These are phyloP conservation scores for Trichoderma orchidacearum DNA, from an alignment of 495 filamentous ascomycete genomes.

Conservation along the genomic window DNA sequence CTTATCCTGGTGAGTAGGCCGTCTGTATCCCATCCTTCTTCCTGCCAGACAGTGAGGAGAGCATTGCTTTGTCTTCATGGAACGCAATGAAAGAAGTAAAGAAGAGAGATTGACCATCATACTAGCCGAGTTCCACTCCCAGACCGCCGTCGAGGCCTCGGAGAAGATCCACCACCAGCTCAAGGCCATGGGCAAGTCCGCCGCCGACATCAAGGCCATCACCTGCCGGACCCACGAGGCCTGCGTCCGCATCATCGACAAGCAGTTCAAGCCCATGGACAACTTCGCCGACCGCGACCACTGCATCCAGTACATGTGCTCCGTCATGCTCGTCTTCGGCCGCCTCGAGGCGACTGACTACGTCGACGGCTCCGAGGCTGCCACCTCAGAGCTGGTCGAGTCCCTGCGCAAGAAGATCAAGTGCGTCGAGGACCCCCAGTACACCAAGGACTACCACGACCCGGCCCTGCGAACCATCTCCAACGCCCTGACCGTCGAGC, in stretches of 20 bases:
- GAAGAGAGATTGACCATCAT: neutral
- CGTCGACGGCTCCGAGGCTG: slow-evolving; percentile 79
- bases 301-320: slow-evolving; percentile 98
- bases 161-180: slow-evolving; percentile 76
- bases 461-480: slow-evolving; percentile 85
- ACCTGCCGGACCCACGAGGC: slow-evolving; percentile 96
- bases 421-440: slow-evolving; percentile 91
- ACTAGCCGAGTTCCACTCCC: slow-evolving; percentile 93
- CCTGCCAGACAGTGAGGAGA: no score
- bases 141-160: slow-evolving; percentile 92
- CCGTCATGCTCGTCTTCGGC: slow-evolving; percentile 88
- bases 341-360: slow-evolving; percentile 88
- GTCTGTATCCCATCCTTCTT: neutral
- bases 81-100: neutral
- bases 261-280: slow-evolving; percentile 99
- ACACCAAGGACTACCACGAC: slow-evolving; percentile 89
- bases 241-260: slow-evolving; percentile 97
- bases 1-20: slow-evolving; percentile 62
- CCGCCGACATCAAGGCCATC: slow-evolving; percentile 84
- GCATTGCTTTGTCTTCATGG: neutral
- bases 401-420: slow-evolving; percentile 79
- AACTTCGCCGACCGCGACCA: slow-evolving; percentile 99
- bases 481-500: slow-evolving; percentile 83
- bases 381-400: slow-evolving; percentile 79
- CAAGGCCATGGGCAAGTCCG: slow-evolving; percentile 72